Percentiles rank a stretch among this genome's conserved stretches.
Conservation (phyloP, 345 rosid genomes). For the Rhizophora apiculata region DNA sequence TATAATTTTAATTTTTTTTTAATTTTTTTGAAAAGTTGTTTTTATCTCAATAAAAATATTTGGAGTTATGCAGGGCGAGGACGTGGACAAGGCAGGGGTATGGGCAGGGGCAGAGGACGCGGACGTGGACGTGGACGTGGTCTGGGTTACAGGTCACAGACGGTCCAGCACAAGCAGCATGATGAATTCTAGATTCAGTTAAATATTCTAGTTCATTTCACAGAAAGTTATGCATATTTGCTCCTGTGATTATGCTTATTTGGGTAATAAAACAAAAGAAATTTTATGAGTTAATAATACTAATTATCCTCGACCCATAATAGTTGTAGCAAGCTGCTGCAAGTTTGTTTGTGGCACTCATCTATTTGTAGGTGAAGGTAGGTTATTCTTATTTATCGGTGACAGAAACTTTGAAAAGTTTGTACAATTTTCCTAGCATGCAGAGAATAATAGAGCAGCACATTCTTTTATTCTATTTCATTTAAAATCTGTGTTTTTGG, state of each 20-base stretch:
- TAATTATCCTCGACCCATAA: conserved; percentile 1
- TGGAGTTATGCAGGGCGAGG: conserved; percentile 13
- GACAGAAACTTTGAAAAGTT: conserved; percentile 3
- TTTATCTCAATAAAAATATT: neutral
- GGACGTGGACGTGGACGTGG: conserved; percentile 14
- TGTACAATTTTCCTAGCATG: conserved; percentile 10
- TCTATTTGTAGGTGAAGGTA: conserved; percentile 20
- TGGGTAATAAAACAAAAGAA: neutral
- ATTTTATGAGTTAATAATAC: neutral
- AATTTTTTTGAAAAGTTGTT: no score
- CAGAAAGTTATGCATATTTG: conserved; percentile 25
- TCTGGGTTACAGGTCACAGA: conserved; percentile 17
- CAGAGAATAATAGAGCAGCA: conserved; percentile 25
- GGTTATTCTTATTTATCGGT: conserved; percentile 5
- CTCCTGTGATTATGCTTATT: conserved; percentile 15
- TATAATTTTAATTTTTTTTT: no score
- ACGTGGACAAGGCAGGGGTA: conserved; percentile 18
- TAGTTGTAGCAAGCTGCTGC: conserved; percentile 15
- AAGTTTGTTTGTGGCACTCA: conserved; percentile 10
- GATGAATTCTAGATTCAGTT: neutral
- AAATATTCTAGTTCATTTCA: conserved; percentile 12
- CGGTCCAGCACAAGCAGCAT: conserved; percentile 14
- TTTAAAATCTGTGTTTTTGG: neutral
- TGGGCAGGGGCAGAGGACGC: conserved; percentile 7
- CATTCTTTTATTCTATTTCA: conserved; percentile 14